Conservation (phyloP, 768 basidiomycete species). For the Porphyrellus cyaneotinctus region DNA sequence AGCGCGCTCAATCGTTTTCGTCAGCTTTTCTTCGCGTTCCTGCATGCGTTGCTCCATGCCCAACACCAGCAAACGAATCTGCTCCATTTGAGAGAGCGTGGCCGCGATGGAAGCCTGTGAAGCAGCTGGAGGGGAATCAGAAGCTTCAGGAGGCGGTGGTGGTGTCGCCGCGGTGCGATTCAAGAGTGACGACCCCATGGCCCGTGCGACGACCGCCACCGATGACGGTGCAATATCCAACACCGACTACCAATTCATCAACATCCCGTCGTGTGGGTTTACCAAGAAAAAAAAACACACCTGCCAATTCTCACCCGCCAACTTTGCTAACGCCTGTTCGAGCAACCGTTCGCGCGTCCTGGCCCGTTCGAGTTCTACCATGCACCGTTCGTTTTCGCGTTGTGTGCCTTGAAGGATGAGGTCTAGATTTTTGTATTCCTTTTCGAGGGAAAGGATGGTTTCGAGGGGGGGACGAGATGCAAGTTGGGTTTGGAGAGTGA, state of each 20-base stretch:
- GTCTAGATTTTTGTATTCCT: conserved; percentile 73
- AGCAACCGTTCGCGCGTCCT: conserved; percentile 73
- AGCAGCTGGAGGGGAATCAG: conserved; percentile 11
- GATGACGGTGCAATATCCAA: conserved; percentile 37
- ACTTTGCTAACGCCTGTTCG: conserved; percentile 63
- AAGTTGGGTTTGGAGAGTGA: conserved; percentile 61
- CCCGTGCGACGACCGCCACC: conserved; percentile 27
- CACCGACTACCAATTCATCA: conserved; percentile 10
- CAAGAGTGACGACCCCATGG: conserved; percentile 28
- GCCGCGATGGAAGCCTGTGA: conserved; percentile 34
- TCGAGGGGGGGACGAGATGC: conserved; percentile 66
- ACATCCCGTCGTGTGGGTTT: neutral
- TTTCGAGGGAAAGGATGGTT: conserved; percentile 58
- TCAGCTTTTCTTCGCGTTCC: conserved; percentile 55
- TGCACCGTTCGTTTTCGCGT: conserved; percentile 80
- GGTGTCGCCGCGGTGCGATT: conserved; percentile 19
- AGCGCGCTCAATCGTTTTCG: conserved; percentile 56
- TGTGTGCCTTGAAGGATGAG: conserved; percentile 76
- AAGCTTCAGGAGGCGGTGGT: conserved; percentile 12
- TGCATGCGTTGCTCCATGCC: conserved; percentile 76
- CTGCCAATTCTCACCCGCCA: conserved; percentile 84
- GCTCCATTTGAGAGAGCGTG: conserved; percentile 59
- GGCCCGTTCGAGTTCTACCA: conserved; percentile 71
- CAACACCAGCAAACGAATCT: conserved; percentile 61
- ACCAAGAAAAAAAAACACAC: conserved; percentile 32